These are phyloP conservation scores for Taphrina deformans DNA, from an alignment of 1,139 yeast species.

Conservation along the genomic window DNA sequence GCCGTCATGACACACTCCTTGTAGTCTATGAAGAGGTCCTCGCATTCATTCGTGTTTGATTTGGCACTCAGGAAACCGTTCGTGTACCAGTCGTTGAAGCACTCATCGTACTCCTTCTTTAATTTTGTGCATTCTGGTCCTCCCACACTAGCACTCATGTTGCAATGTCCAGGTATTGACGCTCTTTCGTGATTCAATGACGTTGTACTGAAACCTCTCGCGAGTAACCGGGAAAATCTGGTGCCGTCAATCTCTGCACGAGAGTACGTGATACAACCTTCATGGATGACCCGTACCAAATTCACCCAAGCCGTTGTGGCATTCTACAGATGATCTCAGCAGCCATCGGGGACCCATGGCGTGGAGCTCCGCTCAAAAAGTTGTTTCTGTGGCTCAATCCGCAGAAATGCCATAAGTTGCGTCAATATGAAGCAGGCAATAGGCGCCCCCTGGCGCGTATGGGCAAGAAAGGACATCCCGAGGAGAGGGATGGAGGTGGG, in stretches of 20 bases:
- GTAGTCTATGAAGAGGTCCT: slow-evolving; percentile 35
- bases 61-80: slow-evolving; percentile 36
- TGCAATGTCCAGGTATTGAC: too few species aligned
- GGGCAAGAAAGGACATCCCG: slow-evolving; percentile 3
- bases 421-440: not conserved
- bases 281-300: not conserved
- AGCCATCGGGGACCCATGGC: too few species aligned
- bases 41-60: slow-evolving; percentile 33
- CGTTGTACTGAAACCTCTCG: too few species aligned
- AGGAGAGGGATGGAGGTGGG: not conserved
- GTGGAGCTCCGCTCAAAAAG: slow-evolving; percentile 5
- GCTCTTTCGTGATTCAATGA: too few species aligned
- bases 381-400: not conserved
- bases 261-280: too few species aligned
- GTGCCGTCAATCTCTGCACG: too few species aligned
- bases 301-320: not conserved
- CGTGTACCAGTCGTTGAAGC: slow-evolving; percentile 38
- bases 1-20: slow-evolving; percentile 35
- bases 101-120: slow-evolving; percentile 36
- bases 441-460: not conserved
- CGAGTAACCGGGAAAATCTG: too few species aligned
- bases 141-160: slow-evolving; percentile 35
- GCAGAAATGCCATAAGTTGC: not conserved
- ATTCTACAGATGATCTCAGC: not conserved
- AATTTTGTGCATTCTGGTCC: slow-evolving; percentile 35